These are phyloP conservation scores for Colletotrichum siamense DNA, from an alignment of 2,329 filamentous ascomycete species.

Conservation along the genomic window DNA sequence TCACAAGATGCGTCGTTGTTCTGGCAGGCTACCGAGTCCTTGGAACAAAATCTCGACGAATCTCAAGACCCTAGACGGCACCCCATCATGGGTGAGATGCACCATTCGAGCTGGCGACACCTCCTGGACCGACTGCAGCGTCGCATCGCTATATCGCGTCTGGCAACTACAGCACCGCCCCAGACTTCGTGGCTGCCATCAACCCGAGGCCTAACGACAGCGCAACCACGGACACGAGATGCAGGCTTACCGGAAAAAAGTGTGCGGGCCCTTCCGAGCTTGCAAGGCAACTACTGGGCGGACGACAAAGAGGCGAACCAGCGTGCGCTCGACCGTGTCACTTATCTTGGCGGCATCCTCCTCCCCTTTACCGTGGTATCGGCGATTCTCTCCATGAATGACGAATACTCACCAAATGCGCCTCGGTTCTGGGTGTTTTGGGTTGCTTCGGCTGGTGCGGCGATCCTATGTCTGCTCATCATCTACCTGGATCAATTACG, in stretches of 20 bases:
- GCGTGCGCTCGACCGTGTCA: conserved; percentile 50
- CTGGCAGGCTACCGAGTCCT: conserved; percentile 33
- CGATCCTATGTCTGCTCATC: conserved; percentile 42
- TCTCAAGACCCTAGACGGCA: background rate
- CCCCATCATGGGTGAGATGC: background rate
- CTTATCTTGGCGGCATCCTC: conserved; percentile 55
- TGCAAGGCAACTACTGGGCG: background rate
- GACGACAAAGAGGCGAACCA: conserved; percentile 36
- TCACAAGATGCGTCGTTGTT: conserved; percentile 25
- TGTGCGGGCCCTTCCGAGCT: background rate
- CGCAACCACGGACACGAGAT: conserved; percentile 1
- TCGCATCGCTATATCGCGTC: conserved; percentile 22
- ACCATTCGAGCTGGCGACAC: conserved; percentile 31
- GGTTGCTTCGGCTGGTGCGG: conserved; percentile 44
- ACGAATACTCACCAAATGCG: conserved; percentile 46
- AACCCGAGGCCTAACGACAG: conserved; percentile 8
- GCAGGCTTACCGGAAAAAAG: background rate
- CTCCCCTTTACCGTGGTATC: conserved; percentile 54
- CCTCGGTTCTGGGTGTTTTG: conserved; percentile 55
- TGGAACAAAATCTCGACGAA: conserved; percentile 40
- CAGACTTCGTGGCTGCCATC: conserved; percentile 18
- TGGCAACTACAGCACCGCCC: conserved; percentile 24
- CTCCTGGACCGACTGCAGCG: conserved; percentile 35
- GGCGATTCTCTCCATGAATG: conserved; percentile 52
- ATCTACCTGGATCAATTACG: conserved; percentile 56